Percentiles rank a stretch among this genome's conserved stretches.
Conservation (phyloP, 495 filamentous ascomycete genomes). For the Margaritispora aquatica region DNA sequence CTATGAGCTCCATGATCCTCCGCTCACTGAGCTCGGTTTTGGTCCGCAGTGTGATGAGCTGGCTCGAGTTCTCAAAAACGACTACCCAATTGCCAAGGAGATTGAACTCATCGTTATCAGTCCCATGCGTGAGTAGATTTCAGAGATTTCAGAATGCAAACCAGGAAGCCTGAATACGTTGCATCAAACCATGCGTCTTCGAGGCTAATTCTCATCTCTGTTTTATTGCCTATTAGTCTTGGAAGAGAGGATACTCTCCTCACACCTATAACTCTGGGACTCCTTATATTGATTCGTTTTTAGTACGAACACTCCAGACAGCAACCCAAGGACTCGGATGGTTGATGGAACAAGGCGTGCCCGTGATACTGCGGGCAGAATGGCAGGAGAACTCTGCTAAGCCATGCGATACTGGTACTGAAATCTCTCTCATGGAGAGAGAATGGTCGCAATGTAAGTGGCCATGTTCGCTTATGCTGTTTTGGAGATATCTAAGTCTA, state of each 20-base stretch:
- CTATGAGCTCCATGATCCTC: conserved; percentile 46
- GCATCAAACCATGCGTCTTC: background rate
- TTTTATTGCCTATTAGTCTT: too few relatives aligned
- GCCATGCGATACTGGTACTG: conserved; percentile 50
- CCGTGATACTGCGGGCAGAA: conserved; percentile 43
- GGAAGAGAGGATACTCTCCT: background rate
- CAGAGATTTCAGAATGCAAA: too few relatives aligned
- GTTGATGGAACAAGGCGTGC: conserved; percentile 45
- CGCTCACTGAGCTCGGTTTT: conserved; percentile 45
- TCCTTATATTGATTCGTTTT: background rate
- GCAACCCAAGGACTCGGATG: conserved; percentile 41
- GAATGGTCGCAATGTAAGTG: conserved; percentile 41
- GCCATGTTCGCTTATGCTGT: too few relatives aligned
- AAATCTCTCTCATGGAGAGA: conserved; percentile 30
- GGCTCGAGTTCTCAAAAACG: conserved; percentile 35
- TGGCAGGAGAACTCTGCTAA: conserved; percentile 54
- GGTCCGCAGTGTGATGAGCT: conserved; percentile 34
- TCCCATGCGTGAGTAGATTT: conserved; percentile 36
- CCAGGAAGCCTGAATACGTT: too few relatives aligned
- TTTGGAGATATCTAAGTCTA: too few relatives aligned
- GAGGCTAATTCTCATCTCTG: background rate
- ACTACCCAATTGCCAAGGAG: conserved; percentile 38
- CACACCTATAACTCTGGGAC: background rate
- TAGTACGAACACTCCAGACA: conserved; percentile 47
- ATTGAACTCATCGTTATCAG: conserved; percentile 51